Base-by-base conservation (phyloP, 2,329 filamentous ascomycete species). In the Microdochium paspali region DNA sequence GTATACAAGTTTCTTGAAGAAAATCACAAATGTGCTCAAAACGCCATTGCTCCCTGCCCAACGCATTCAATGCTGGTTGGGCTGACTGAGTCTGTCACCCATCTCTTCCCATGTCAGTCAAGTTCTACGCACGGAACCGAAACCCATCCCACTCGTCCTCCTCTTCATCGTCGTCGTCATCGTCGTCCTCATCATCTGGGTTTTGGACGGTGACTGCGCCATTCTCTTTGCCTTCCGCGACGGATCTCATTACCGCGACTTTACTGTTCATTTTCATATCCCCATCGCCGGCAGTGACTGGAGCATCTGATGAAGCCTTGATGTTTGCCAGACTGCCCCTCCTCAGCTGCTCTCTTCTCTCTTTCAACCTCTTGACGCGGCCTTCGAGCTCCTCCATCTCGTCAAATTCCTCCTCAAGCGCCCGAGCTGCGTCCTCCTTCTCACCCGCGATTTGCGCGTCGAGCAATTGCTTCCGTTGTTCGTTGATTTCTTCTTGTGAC, bases 311-410 rank as follows among this genome's bases (percentile, higher is more conserved):
- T 54, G 45, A 46, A 4, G 28, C 44, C 4, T 46, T 31, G 9
- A 50, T 45, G n/a, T 50, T 54, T 28, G 54, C 28, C 54, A 52
- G 44, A 57, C 61, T 52, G 52, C 71, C 56, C 56, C 69, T 57
- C 43, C 79, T 72, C 51, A 90, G 61, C 47, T 80, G 79, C 58
- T 90, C 87, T 44, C 86, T 72, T 62, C 80, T 81, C 59, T 87
- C 80, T 60, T 86, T 84, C 47, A 91, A 64, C 51, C 72, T 74
- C 50, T 74, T 72, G 12, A 91, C 84, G 6, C 86, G 77, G 46
- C 79, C 78, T 62, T 91, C 87, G 43, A 91, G 73, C 58, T 82
- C 79, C 59, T 86, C 83, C 87, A 91, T 91, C 60, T 90, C 83
- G 49, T 89, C 86, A 54, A 91, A 85, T 62, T 91, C 87, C 35